Percentiles rank a stretch among this genome's conserved stretches.
These are phyloP conservation scores for Gossypium australe DNA, from an alignment of 345 rosid genomes.

Conservation along the genomic window DNA sequence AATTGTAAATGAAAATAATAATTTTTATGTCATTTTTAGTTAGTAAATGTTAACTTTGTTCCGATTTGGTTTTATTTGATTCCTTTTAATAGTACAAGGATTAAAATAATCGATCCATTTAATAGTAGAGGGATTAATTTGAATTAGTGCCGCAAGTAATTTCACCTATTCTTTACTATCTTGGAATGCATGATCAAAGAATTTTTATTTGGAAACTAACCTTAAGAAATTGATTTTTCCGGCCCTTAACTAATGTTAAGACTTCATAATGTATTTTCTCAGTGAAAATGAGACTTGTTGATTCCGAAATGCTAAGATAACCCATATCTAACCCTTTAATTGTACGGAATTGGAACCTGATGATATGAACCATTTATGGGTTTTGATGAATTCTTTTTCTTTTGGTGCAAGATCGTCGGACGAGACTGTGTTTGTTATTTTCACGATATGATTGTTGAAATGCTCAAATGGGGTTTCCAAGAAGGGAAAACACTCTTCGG, in stretches of 20 bases:
- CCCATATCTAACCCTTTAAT: background rate
- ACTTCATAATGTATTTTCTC: background rate
- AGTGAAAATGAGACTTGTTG: background rate
- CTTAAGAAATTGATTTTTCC: background rate
- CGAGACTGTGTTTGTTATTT: conserved; percentile 78
- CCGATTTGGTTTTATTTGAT: too few relatives aligned
- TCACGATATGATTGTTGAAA: conserved; percentile 92
- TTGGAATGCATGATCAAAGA: background rate
- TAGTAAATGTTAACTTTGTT: too few relatives aligned
- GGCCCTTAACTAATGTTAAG: background rate
- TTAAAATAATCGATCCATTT: too few relatives aligned
- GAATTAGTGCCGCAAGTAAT: too few relatives aligned
- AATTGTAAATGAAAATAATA: too few relatives aligned
- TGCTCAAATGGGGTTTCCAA: conserved; percentile 91
- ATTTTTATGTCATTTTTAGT: too few relatives aligned
- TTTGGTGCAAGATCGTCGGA: conserved; percentile 58
- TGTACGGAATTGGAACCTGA: background rate
- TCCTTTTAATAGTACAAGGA: too few relatives aligned
- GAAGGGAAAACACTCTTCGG: conserved; percentile 95
- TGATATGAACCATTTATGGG: background rate
- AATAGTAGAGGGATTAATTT: too few relatives aligned
- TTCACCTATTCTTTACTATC: background rate
- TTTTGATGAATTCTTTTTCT: background rate
- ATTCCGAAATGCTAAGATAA: background rate
- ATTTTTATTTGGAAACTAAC: background rate